Conservation (phyloP, 2,329 filamentous ascomycete species). For the Pestalotiopsis sp. region DNA sequence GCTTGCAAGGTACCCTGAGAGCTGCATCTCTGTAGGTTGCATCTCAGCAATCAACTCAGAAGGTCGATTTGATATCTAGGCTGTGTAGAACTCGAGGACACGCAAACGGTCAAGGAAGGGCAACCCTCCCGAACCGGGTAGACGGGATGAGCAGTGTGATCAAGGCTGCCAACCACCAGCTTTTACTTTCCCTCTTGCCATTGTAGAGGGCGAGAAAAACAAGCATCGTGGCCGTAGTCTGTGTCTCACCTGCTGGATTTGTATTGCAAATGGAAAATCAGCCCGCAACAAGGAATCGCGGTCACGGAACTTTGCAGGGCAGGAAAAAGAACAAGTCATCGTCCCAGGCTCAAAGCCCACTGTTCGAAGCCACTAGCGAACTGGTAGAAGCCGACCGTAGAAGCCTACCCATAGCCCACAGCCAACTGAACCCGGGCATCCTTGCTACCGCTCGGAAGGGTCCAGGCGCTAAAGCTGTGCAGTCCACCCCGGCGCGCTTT, state of each 20-base stretch:
- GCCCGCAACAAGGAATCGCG: background rate
- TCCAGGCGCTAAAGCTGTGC: slow-evolving; percentile 5
- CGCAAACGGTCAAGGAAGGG: background rate
- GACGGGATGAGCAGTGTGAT: background rate
- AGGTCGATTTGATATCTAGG: background rate
- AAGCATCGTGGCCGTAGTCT: background rate
- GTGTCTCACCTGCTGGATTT: background rate
- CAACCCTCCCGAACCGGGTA: background rate
- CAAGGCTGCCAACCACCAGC: background rate
- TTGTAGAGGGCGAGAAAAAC: background rate
- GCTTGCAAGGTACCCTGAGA: background rate
- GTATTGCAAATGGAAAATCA: background rate
- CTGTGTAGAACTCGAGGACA: background rate
- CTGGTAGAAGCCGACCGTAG: background rate
- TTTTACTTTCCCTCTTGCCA: background rate
- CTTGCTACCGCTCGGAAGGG: slow-evolving; percentile 8
- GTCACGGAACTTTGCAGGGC: background rate
- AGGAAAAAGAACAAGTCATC: background rate
- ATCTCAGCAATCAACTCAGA: background rate
- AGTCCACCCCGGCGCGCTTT: background rate
- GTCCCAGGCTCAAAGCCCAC: background rate
- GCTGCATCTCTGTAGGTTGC: background rate
- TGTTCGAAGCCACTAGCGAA: background rate
- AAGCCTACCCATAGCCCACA: background rate
- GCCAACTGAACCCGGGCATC: background rate